Conservation (phyloP, 495 filamentous ascomycete genomes). For the Neurospora sp. region DNA sequence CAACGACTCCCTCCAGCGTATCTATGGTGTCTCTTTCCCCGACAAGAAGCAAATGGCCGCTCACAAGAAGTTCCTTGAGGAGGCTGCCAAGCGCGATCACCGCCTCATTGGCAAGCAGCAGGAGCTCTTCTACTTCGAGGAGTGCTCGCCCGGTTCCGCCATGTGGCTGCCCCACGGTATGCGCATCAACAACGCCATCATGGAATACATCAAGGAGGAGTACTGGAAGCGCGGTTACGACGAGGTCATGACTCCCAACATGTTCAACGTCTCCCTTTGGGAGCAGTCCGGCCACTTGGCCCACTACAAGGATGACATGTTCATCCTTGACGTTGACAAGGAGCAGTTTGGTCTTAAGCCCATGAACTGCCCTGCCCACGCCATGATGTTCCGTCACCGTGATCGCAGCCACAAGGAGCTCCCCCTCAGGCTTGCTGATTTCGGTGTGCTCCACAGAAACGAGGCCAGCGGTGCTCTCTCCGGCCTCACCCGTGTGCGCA, state of each 20-base stretch:
- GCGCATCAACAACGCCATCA: constrained; percentile 81
- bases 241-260: constrained; percentile 92
- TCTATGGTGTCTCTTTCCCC: constrained; percentile 93
- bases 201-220: constrained; percentile 67
- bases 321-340: constrained; percentile 84
- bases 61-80: constrained; percentile 86
- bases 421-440: constrained; percentile 85
- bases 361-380: constrained; percentile 80
- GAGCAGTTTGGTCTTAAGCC: constrained; percentile 81
- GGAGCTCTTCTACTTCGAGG: constrained; percentile 94
- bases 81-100: constrained; percentile 93
- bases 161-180: constrained; percentile 92
- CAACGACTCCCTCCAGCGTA: constrained; percentile 90
- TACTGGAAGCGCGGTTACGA: constrained; percentile 93
- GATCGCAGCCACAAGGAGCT: constrained; percentile 80
- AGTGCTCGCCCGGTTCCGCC: constrained; percentile 79
- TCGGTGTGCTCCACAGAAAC: constrained; percentile 89
- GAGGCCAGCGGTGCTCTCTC: constrained; percentile 87
- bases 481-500: constrained; percentile 81
- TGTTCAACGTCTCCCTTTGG: constrained; percentile 88
- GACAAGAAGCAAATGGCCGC: constrained; percentile 90
- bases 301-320: constrained; percentile 97
- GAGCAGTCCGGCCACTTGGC: constrained; percentile 91
- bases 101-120: constrained; percentile 85
- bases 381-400: constrained; percentile 27